A percentile compares a stretch with the other conserved stretches of the same genome.
Evolutionary conservation across 2,329 filamentous ascomycete genomes (phyloP).

Genomic region (Neopestalotiopsis clavispora): DNA sequence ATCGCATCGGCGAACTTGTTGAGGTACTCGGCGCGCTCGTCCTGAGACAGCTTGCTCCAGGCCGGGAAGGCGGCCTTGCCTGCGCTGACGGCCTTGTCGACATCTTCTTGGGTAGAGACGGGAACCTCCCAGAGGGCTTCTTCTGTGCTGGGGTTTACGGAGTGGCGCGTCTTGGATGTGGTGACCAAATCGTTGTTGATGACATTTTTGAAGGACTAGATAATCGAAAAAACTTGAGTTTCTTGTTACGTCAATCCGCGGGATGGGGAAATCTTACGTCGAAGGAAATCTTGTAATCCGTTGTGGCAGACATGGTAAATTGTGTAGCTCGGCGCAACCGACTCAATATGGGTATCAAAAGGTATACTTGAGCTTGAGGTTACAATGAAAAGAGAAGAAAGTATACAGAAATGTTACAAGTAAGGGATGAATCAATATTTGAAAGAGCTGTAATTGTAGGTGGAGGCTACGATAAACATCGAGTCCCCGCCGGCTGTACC

Average conservation of each 20-base stretch:
- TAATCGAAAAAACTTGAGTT: not conserved
- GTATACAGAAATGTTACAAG: not conserved
- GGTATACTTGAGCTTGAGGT: not conserved
- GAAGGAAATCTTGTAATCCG: conserved; percentile 21
- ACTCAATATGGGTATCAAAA: not conserved
- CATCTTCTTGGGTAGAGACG: conserved; percentile 4
- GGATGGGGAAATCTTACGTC: conserved; percentile 15
- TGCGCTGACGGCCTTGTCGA: conserved; percentile 4
- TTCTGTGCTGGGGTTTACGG: conserved; percentile 10
- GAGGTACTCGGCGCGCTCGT: conserved; percentile 25
- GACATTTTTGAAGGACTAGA: conserved; percentile 8
- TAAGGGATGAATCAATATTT: not conserved
- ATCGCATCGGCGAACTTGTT: conserved; percentile 25
- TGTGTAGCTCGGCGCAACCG: not conserved
- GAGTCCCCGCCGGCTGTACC: not conserved
- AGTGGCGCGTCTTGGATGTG: conserved; percentile 2
- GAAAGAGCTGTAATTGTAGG: not conserved
- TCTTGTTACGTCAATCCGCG: not conserved
- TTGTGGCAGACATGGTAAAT: conserved; percentile 10
- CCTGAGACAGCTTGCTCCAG: conserved; percentile 23
- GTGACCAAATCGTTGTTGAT: conserved; percentile 10
- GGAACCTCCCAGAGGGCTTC: conserved; percentile 5
- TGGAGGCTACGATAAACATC: not conserved
- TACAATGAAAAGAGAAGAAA: not conserved
- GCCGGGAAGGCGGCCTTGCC: not conserved